phyloP scores from a whole-genome alignment of 2,329 filamentous ascomycete genomes.

The Aspergillus ibericus region DNA sequence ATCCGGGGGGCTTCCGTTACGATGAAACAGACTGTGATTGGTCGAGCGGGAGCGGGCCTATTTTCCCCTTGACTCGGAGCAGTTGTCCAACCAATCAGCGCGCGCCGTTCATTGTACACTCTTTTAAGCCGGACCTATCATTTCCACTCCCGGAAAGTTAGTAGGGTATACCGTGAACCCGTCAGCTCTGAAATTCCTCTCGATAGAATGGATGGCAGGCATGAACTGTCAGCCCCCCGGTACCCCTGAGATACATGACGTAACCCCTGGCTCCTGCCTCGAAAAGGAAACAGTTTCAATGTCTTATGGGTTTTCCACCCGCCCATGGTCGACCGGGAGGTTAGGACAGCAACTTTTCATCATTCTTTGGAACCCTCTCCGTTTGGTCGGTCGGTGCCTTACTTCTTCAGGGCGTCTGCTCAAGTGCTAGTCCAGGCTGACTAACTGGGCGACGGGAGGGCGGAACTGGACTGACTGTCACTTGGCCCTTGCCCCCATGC shows the following conservation, averaged over 20 bases:
- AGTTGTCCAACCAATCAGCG: conserved; percentile 6
- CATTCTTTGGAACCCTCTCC: neutral
- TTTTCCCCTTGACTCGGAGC: conserved; percentile 9
- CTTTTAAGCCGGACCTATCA: neutral
- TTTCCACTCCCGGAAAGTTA: conserved; percentile 2
- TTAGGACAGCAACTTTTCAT: neutral
- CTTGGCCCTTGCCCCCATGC: neutral
- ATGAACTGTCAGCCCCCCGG: conserved; percentile 1
- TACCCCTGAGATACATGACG: conserved; percentile 4
- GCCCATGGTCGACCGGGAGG: neutral
- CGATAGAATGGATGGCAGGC: neutral
- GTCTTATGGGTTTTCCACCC: neutral
- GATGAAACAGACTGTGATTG: neutral
- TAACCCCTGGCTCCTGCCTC: neutral
- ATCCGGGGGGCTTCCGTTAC: neutral
- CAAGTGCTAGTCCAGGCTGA: neutral
- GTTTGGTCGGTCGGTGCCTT: neutral
- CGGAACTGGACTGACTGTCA: neutral
- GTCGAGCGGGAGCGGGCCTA: neutral
- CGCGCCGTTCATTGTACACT: neutral
- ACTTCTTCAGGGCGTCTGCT: neutral
- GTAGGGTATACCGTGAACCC: neutral
- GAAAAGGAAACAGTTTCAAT: neutral
- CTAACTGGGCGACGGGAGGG: neutral
- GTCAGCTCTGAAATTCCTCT: neutral